Percentiles rank a stretch among this genome's conserved stretches.
phyloP scores from a whole-genome alignment of 1,284 basidiomycete species.

The Cutaneotrichosporon cyanovorans region DNA sequence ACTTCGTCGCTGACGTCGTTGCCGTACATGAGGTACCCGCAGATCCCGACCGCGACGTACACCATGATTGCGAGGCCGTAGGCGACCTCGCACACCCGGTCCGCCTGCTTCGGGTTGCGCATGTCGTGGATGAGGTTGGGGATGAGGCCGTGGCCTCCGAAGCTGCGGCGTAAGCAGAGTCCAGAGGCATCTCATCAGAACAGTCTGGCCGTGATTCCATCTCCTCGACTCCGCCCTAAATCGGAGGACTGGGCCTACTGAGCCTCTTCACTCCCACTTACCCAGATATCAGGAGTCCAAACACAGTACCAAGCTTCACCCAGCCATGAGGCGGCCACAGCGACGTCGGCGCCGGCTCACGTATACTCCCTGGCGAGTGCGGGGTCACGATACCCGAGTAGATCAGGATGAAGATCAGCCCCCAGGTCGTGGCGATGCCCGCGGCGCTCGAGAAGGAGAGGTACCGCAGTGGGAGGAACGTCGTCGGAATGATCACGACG shows the following conservation, averaged over 20 bases:
- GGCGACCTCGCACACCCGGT: conserved; percentile 31
- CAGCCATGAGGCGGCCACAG: conserved; percentile 53
- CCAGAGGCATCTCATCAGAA: too few species aligned
- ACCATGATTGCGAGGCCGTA: conserved; percentile 66
- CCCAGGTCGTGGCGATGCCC: conserved; percentile 68
- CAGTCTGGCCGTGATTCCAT: too few species aligned
- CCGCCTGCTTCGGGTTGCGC: conserved; percentile 70
- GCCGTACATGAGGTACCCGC: conserved; percentile 93
- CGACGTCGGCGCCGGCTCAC: conserved; percentile 64
- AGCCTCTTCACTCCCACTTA: conserved; percentile 7
- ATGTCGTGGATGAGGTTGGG: conserved; percentile 70
- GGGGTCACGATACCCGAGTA: conserved; percentile 58
- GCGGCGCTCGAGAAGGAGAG: conserved; percentile 77
- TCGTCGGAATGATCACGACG: conserved; percentile 65
- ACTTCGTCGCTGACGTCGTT: conserved; percentile 73
- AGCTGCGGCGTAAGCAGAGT: too few species aligned
- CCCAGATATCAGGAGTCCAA: conserved; percentile 88
- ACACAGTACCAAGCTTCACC: conserved; percentile 62
- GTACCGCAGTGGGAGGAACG: conserved; percentile 74
- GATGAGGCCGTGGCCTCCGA: conserved; percentile 41
- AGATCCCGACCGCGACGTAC: conserved; percentile 71
- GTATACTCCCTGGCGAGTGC: conserved; percentile 71
- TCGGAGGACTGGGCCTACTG: too few species aligned
- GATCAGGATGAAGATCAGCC: conserved; percentile 70
- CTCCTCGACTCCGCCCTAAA: too few species aligned